Evolutionary conservation across 1,284 basidiomycete species (phyloP), one percentile per base, ranked within the genome.

Genomic region (Fistulinella cinereoalba): DNA sequence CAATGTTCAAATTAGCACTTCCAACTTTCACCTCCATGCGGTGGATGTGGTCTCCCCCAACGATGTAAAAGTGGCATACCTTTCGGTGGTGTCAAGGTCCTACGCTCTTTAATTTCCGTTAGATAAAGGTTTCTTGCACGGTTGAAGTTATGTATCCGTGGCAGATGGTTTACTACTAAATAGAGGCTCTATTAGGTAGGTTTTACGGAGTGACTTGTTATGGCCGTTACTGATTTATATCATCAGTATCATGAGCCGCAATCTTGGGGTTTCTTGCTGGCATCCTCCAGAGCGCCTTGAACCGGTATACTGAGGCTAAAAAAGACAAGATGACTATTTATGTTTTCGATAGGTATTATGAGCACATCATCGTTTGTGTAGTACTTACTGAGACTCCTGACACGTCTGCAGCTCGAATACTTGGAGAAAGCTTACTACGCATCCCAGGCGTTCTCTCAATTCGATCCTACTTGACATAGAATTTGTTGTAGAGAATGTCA

Each of bases 381-480:
- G n/a, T n/a, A n/a, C n/a, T n/a, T n/a, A n/a, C n/a, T n/a, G n/a
- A n/a, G n/a, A n/a, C n/a, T n/a, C n/a, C n/a, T n/a, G n/a, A n/a
- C n/a, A n/a, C n/a, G n/a, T n/a, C n/a, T n/a, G n/a, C n/a, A 62
- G 68, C 9, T 0, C 1, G 2, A 40, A 50, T 49, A 64, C 64
- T 54, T 88, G 84, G 84, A 69, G 71, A 19, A 70, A 72, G 43
- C 71, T 81, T 22, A 72, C 80, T 6, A 74, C 74, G 12, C 76
- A 82, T 25, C 74, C 79, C 21, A 86, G 86, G 60, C 76, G 85
- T 2, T 72, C 81, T 13, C 64, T 85, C 43, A 68, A 68, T 13
- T 86, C 84, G 2, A 83, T 88, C 53, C 74, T 88, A 37, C 69
- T 88, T 9, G 83, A 86, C 44, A 80, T 80, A 47, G 80, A 88